Conservation (phyloP, 2,329 filamentous ascomycete genomes). For the Fusarium hainanense region DNA sequence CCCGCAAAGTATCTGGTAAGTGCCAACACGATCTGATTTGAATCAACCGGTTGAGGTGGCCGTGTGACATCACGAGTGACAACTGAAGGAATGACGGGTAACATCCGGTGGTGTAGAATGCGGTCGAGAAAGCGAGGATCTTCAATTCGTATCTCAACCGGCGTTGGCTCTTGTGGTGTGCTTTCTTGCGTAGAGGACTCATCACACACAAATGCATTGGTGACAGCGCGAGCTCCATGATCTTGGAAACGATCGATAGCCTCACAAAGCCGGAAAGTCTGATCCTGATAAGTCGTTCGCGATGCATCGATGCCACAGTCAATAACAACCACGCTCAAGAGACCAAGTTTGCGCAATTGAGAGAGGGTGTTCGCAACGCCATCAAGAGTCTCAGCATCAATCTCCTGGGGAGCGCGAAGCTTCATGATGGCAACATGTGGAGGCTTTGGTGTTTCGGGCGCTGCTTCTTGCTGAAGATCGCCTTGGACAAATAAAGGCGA, state of each 20-base stretch:
- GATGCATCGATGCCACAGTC: constrained; percentile 69
- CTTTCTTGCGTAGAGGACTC: not conserved
- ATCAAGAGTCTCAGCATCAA: constrained; percentile 74
- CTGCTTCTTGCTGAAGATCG: constrained; percentile 22
- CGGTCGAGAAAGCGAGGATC: constrained; percentile 49
- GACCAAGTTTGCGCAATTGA: constrained; percentile 83
- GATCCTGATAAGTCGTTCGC: constrained; percentile 62
- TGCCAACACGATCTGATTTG: constrained; percentile 76
- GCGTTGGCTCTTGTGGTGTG: constrained; percentile 35
- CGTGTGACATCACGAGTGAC: constrained; percentile 57
- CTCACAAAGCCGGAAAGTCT: constrained; percentile 78
- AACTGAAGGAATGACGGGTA: constrained; percentile 55
- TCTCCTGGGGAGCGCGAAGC: constrained; percentile 76
- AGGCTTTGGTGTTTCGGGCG: constrained; percentile 43
- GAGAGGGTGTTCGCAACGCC: constrained; percentile 86
- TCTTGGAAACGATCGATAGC: constrained; percentile 78
- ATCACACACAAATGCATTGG: constrained; percentile 52
- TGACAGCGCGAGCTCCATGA: constrained; percentile 75
- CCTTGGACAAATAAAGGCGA: constrained; percentile 53
- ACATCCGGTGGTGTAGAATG: constrained; percentile 49
- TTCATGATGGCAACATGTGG: constrained; percentile 85
- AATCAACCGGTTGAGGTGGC: constrained; percentile 54
- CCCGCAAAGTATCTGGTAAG: constrained; percentile 81
- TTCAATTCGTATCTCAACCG: constrained; percentile 46
- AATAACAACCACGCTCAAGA: constrained; percentile 84